Evolutionary conservation across 805 yeast species (phyloP).

Genomic region (Starmerella floris): DNA sequence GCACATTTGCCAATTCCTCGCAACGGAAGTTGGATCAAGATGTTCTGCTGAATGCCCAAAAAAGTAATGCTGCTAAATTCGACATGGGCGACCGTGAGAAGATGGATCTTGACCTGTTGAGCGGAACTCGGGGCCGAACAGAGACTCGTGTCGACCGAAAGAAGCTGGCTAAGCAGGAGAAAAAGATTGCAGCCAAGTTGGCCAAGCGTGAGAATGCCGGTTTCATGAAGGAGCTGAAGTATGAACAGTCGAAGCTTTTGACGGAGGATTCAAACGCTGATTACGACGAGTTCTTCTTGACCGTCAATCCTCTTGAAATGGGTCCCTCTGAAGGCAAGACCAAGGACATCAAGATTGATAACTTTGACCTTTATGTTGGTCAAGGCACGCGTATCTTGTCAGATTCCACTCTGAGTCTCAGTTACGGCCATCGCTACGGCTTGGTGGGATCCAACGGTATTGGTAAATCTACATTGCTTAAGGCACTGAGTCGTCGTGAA

Average conservation of each 20-base stretch:
- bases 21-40: slow-evolving; percentile 63
- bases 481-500: slow-evolving; percentile 89
- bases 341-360: slow-evolving; percentile 89
- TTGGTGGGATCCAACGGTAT: slow-evolving; percentile 98
- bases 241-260: slow-evolving; percentile 77
- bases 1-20: slow-evolving; percentile 56
- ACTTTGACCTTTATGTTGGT: slow-evolving; percentile 88
- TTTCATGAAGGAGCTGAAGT: slow-evolving; percentile 26
- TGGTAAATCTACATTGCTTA: slow-evolving; percentile 88
- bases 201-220: slow-evolving; percentile 51
- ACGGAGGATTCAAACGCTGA: slow-evolving; percentile 50
- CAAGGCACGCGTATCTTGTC: slow-evolving; percentile 86
- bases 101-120: slow-evolving; percentile 65
- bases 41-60: slow-evolving; percentile 59
- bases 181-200: slow-evolving; percentile 91
- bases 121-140: slow-evolving; percentile 63
- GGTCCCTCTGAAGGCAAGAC: slow-evolving; percentile 59
- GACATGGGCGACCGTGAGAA: slow-evolving; percentile 34
- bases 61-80: slow-evolving; percentile 59
- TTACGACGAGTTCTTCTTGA: slow-evolving; percentile 88
- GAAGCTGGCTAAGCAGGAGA: slow-evolving; percentile 93
- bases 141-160: slow-evolving; percentile 92
- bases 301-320: slow-evolving; percentile 87
- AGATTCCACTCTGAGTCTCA: slow-evolving; percentile 72
- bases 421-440: slow-evolving; percentile 93